A percentile compares a stretch with the other conserved stretches of the same genome.
Conservation (phyloP, 331 rosid species). For the Acacia pycnantha region DNA sequence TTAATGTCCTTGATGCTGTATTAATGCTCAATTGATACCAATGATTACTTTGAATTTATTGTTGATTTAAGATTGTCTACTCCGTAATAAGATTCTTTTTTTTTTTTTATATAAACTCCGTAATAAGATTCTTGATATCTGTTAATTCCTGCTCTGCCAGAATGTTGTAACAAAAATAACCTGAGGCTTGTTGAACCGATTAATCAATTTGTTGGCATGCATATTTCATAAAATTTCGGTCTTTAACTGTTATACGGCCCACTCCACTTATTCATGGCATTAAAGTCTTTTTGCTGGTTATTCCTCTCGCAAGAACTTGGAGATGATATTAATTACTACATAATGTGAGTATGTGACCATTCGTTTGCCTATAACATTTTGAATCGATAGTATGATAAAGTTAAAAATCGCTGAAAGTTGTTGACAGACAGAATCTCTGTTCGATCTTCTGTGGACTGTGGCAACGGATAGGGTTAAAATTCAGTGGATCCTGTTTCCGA, state of each 20-base stretch:
- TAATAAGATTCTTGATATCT: conserved; percentile 22
- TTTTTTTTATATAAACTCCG: no score
- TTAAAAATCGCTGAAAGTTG: not conserved
- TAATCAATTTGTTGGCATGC: not conserved
- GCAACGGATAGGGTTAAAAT: not conserved
- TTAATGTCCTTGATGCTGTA: conserved; percentile 31
- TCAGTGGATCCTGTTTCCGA: not conserved
- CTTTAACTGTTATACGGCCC: not conserved
- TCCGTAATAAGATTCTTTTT: conserved; percentile 15
- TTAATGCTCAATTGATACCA: conserved; percentile 9
- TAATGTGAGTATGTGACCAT: not conserved
- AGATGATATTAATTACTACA: not conserved
- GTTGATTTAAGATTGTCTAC: conserved; percentile 29
- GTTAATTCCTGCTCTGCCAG: conserved; percentile 18
- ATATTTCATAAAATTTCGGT: not conserved
- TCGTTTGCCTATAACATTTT: not conserved
- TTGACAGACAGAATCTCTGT: not conserved
- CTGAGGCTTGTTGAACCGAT: not conserved
- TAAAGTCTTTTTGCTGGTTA: not conserved
- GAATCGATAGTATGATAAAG: not conserved
- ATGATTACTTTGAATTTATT: conserved; percentile 36
- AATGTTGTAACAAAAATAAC: conserved; percentile 23
- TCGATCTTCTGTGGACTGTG: not conserved
- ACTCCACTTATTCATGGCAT: not conserved
- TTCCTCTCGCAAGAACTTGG: not conserved